These are phyloP conservation scores for Spizellomyces sp. DNA, from an alignment of 192 early-diverging fungal genomes.

Conservation along the genomic window DNA sequence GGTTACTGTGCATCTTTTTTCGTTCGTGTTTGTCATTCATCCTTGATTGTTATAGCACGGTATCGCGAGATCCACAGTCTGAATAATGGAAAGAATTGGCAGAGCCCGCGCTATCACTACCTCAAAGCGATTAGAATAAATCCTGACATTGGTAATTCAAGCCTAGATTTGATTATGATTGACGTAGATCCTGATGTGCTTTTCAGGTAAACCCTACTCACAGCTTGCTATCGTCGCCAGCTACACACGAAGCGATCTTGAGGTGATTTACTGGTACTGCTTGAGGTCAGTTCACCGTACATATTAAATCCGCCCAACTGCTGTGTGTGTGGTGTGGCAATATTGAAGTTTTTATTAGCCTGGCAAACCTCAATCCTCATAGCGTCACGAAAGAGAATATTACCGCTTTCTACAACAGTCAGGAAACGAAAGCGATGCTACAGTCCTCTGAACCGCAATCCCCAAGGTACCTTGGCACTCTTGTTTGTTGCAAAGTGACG, in stretches of 20 bases:
- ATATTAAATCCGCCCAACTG: no score
- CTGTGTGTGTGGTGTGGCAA: neutral
- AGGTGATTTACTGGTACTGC: slow-evolving; percentile 46
- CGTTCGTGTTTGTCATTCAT: no score
- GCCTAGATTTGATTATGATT: no score
- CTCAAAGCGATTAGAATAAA: slow-evolving; percentile 21
- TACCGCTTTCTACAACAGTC: slow-evolving; percentile 22
- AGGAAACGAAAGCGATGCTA: neutral
- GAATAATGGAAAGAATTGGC: neutral
- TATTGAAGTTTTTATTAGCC: slow-evolving; percentile 9
- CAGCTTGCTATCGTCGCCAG: slow-evolving; percentile 47
- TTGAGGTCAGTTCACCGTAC: slow-evolving; percentile 25
- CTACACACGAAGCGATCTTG: slow-evolving; percentile 29
- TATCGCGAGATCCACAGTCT: slow-evolving; percentile 18
- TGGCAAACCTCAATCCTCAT: slow-evolving; percentile 32
- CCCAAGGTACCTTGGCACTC: neutral
- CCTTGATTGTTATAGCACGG: neutral
- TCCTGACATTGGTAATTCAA: slow-evolving; percentile 19
- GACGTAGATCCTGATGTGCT: no score
- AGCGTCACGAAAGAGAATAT: slow-evolving; percentile 41
- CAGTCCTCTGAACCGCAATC: neutral
- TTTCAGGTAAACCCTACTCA: slow-evolving; percentile 40
- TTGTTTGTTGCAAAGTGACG: no score
- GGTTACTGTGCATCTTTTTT: no score
- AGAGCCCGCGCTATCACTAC: slow-evolving; percentile 12